Base-by-base conservation (phyloP, 192 early-diverging fungal species). In the Powellomyces hirtus region DNA sequence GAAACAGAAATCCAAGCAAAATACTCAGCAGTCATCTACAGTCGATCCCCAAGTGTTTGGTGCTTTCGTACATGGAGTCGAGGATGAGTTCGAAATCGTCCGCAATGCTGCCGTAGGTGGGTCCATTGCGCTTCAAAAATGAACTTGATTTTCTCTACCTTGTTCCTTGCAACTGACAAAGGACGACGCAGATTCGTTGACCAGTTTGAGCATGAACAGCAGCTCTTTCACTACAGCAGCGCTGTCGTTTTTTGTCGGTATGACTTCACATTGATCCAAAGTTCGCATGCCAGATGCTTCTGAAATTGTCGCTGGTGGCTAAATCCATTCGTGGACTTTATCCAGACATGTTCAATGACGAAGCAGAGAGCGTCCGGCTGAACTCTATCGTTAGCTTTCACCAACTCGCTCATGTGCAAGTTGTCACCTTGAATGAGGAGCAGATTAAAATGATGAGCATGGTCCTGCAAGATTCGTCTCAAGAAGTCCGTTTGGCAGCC, bases 341-440 rank as follows among this genome's bases (percentile, higher is more conserved):
- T 18, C 20, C 20, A 71, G 96, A 97, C 60, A 98, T 98, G 92
- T 94, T 98, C 66, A 96, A 97, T 77, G 96, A 98, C 77, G 94
- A 96, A 71, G 91, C 92, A 69, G 86, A 91, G 65, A 79, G 79
- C 38, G 90, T 98, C 2, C 89, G 96, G 0, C 67, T 94, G 5
- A 89, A 93, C 40, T 86, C 94, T 0, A 87, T 96, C 34, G 80
- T 80, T 20, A 90, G 85, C 52, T 81, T 98, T 14, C 79, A 77
- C 22, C 81, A 86, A 44, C 89, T 98, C 50, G 92, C 89, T 0
- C 69, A 71, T 2, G 75, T 76, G 1, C 62, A 80, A 8, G 70
- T 66, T 0, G 80, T 95, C 7, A 58, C 70, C 18, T 76, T 95
- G 33, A 82, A 88, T 37, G 84, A 81, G 5, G 90, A 93, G 62